Base-by-base conservation (phyloP, 345 rosid species). In the Odontarrhena argentea region DNA sequence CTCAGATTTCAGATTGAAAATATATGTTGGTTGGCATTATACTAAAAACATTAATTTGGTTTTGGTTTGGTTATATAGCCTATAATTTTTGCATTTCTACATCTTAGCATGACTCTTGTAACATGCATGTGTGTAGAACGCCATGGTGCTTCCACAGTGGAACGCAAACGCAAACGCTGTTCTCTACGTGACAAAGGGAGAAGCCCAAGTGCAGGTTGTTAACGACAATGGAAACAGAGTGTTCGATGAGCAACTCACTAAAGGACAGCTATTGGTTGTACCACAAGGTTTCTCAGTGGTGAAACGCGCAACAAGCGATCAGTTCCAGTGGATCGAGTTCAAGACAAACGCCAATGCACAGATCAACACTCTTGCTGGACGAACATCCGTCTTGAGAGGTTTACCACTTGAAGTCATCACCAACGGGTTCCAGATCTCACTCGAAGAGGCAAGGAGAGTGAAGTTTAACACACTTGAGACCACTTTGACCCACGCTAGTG, bases 141-240 rank as follows among this genome's bases (percentile, higher is more conserved):
- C 86, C 8, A 44, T 85, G 36, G 55, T 83, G 78, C 58, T 80
- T 22, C 97, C 97, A 26, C 89, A 86, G 67, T 92, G 85, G 86
- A 75, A 78, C 75, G 11, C 56, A 51, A 85, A 87, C 69, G 87
- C 93, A 3, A 84, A 89, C 81, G 78, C 80, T 59, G 36, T 89
- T 15, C 38, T 84, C 6, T 89, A 85, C 80, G 85, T 62, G 22
- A 71, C 87, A 37, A 60, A 73, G 2, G 97, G 96, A 0, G 69
- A 76, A 4, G 87, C 87, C 6, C 60, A 76, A 46, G 30, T 85
- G 10, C 97, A 92, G 58, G 75, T 89, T 1, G 88, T 80, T 37
- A 76, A 85, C 74, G 76, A 86, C 65, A 75, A 75, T 8, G 98
- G 98, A 0, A 43, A 80, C 3, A 14, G 73, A 5, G 88, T 93